Conservation (phyloP, 192 early-diverging fungal species). For the Piromyces sp. region DNA sequence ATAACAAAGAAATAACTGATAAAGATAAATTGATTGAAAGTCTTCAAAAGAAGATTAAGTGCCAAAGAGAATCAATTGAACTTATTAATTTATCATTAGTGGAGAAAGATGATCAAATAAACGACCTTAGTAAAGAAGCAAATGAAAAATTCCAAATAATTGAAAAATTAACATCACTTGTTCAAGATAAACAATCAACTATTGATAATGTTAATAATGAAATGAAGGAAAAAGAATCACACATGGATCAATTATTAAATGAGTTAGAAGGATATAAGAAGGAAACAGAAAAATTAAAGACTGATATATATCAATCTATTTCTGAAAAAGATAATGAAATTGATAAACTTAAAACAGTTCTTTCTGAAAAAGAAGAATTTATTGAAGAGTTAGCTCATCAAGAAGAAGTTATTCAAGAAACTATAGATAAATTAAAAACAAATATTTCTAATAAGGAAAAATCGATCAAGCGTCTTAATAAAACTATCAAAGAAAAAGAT, state of each 20-base stretch:
- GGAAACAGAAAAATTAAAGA: not conserved
- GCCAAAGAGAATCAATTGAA: not conserved
- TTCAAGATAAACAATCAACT: too few relatives aligned
- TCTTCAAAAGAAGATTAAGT: not conserved
- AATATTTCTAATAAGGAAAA: not conserved
- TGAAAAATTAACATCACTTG: too few relatives aligned
- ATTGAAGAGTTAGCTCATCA: not conserved
- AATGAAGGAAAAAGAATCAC: too few relatives aligned
- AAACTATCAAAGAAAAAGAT: not conserved
- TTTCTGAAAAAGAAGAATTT: not conserved
- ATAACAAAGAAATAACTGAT: not conserved
- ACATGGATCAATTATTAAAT: not conserved
- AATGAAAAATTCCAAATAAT: too few relatives aligned
- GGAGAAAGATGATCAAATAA: not conserved
- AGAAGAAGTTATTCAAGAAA: not conserved
- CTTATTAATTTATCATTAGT: not conserved
- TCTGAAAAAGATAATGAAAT: not conserved
- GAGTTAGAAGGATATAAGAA: not conserved
- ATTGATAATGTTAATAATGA: too few relatives aligned
- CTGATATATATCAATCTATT: not conserved
- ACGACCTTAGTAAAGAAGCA: not conserved
- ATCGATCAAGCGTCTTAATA: not conserved
- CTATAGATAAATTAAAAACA: not conserved
- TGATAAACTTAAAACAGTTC: not conserved
- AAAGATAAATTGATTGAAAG: not conserved